Evolutionary conservation across 805 yeast species (phyloP).

Genomic region (Candida khao-thaluensis): DNA sequence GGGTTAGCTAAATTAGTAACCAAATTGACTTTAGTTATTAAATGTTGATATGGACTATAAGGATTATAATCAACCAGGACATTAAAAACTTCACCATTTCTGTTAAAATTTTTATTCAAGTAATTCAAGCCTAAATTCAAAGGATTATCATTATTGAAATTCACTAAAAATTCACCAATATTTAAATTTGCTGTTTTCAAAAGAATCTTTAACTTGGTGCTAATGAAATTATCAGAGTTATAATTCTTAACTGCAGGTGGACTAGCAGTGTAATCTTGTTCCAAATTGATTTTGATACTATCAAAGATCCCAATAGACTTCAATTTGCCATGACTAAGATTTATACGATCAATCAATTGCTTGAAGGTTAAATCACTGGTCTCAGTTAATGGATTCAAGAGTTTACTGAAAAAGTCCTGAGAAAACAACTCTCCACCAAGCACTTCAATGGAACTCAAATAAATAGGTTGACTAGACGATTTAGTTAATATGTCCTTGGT

Average conservation of each 20-base stretch:
- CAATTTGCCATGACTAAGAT: slow-evolving; percentile 33
- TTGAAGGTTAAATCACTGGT: slow-evolving; percentile 43
- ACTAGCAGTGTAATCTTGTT: slow-evolving; percentile 34
- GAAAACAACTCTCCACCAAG: slow-evolving; percentile 46
- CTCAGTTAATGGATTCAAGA: slow-evolving; percentile 45
- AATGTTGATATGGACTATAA: slow-evolving; percentile 47
- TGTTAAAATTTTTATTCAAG: slow-evolving; percentile 45
- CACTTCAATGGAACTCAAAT: slow-evolving; percentile 36
- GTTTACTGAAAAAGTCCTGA: slow-evolving; percentile 44
- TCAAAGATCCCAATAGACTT: slow-evolving; percentile 46
- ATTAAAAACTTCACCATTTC: slow-evolving; percentile 53
- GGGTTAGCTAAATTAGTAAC: slow-evolving; percentile 48
- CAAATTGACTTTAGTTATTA: slow-evolving; percentile 45
- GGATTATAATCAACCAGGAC: slow-evolving; percentile 49
- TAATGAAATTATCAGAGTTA: slow-evolving; percentile 39
- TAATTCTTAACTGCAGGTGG: slow-evolving; percentile 27
- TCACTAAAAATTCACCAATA: slow-evolving; percentile 33
- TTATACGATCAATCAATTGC: slow-evolving; percentile 36
- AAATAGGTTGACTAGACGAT: slow-evolving; percentile 36
- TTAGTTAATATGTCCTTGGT: slow-evolving; percentile 30
- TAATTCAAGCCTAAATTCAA: slow-evolving; percentile 39
- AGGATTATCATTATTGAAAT: slow-evolving; percentile 37
- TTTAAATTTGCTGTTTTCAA: slow-evolving; percentile 39
- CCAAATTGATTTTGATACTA: slow-evolving; percentile 39
- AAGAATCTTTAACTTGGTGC: slow-evolving; percentile 45